Evolutionary conservation across 2,329 filamentous ascomycete species (phyloP), one percentile per base, ranked within the genome.

Genomic region (Hyphodiscus sp.): DNA sequence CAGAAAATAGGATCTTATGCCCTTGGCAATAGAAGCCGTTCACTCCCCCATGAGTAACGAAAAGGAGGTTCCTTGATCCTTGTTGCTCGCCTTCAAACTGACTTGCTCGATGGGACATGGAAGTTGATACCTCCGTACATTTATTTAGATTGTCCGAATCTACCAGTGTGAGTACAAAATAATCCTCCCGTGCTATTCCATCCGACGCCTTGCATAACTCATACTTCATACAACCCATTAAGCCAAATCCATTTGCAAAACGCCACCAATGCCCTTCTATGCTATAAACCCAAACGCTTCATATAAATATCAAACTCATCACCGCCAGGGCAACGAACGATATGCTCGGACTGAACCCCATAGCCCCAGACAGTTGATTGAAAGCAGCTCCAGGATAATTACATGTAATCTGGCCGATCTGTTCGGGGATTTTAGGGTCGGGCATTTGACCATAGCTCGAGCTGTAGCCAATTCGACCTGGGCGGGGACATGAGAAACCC

Each of bases 401-500:
- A 67, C 83, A 87, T 1, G 74, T 54, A 44, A 58, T 70, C 58
- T 70, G 63, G 2, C 69, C 70, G 47, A 67, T 63, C 10, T 53
- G 45, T 13, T 13, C 33, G 11, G 33, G 33, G 11, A 38, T 15
- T 38, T 33, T 43, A 23, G 53, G 29, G 10, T 47, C 44, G 8
- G 63, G 61, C 48, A 65, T 67, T 44, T 49, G 57, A 19, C 70
- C 74, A 60, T 81, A 81, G 60, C 76, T 78, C 23, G 69, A 67
- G 48, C 71, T 67, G 63, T 76, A 80, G 7, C 74, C 73, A 9
- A 66, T 63, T 30, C 62, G 61, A 2, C 63, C 66, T 1, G 70
- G 69, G 19, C 64, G 56, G 1, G 94, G 92, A 71, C 94, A 99
- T 1, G 68, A 72, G 63, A 99, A 96, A 0, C 78, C 76, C 62